Percentiles rank a stretch among this genome's conserved stretches.
phyloP scores from a whole-genome alignment of 1,284 basidiomycete genomes.

The Paramarasmius palmivorus region DNA sequence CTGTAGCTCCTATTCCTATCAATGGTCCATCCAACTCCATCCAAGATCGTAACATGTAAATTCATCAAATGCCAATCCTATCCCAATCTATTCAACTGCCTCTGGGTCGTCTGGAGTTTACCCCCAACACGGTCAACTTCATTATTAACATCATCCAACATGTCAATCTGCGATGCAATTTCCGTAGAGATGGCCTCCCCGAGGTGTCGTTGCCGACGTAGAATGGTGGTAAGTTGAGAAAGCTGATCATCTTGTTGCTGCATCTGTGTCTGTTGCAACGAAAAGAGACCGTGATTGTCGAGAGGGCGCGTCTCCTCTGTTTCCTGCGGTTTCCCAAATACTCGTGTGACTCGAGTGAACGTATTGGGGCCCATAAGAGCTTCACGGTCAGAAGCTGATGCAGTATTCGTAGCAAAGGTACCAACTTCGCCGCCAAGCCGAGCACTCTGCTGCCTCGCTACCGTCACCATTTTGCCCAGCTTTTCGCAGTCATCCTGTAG shows the following conservation, averaged over 20 bases:
- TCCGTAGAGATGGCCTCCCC: slow-evolving; percentile 89
- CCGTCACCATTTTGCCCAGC: slow-evolving; percentile 74
- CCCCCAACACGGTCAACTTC: slow-evolving; percentile 75
- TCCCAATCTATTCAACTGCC: slow-evolving; percentile 76
- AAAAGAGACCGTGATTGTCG: slow-evolving; percentile 79
- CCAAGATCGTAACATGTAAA: slow-evolving; percentile 3
- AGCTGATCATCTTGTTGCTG: slow-evolving; percentile 85
- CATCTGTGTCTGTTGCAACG: slow-evolving; percentile 81
- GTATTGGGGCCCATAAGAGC: slow-evolving; percentile 54
- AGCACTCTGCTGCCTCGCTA: slow-evolving; percentile 59
- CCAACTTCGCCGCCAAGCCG: slow-evolving; percentile 31
- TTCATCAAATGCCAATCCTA: slow-evolving; percentile 25
- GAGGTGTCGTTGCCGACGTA: slow-evolving; percentile 85
- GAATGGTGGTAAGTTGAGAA: slow-evolving; percentile 74
- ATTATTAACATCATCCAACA: slow-evolving; percentile 77
- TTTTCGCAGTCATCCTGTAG: slow-evolving; percentile 87
- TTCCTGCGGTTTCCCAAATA: slow-evolving; percentile 85
- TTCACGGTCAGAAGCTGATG: slow-evolving; percentile 61
- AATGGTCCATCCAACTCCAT: neutral
- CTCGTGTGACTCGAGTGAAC: slow-evolving; percentile 60
- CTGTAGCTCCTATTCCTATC: neutral
- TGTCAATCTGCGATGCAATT: slow-evolving; percentile 82
- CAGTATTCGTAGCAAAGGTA: slow-evolving; percentile 34
- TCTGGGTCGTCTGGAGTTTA: slow-evolving; percentile 80
- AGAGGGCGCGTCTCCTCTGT: slow-evolving; percentile 85